A percentile compares a stretch with the other conserved stretches of the same genome.
These are phyloP conservation scores for Porcisia deanei DNA, from an alignment of 208 protist species.

Conservation along the genomic window DNA sequence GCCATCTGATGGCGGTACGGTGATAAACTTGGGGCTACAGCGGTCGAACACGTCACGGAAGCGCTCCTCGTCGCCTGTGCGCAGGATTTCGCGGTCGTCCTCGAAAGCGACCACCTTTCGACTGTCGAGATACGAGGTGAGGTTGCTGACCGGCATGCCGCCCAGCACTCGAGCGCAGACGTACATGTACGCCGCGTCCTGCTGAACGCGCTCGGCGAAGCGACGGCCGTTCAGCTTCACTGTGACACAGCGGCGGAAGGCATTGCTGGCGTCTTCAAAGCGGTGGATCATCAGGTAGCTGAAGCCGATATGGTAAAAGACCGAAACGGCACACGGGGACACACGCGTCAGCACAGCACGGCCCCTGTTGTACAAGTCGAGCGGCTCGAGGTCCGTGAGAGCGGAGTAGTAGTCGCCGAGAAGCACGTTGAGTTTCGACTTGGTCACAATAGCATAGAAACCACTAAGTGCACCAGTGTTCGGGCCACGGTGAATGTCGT, in stretches of 20 bases:
- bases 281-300: conserved; percentile 92
- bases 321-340: conserved; percentile 71
- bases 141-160: conserved; percentile 73
- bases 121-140: conserved; percentile 62
- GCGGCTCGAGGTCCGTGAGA: conserved; percentile 60
- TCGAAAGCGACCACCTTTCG: conserved; percentile 67
- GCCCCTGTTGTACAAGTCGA: conserved; percentile 78
- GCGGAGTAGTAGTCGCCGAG: conserved; percentile 87
- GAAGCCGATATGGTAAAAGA: conserved; percentile 89
- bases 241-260: conserved; percentile 74
- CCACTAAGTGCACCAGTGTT: conserved; percentile 63
- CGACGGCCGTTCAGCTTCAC: conserved; percentile 70
- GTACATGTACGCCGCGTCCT: conserved; percentile 83
- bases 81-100: conserved; percentile 84
- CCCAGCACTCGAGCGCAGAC: conserved; percentile 82
- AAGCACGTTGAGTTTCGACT: conserved; percentile 81
- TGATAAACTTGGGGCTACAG: conserved; percentile 91
- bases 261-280: conserved; percentile 85
- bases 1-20: conserved; percentile 53
- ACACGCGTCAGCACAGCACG: conserved; percentile 63
- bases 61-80: conserved; percentile 82
- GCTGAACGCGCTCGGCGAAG: conserved; percentile 85
- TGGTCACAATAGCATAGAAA: conserved; percentile 83
- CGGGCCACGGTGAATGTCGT: conserved; percentile 41
- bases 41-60: conserved; percentile 92